phyloP scores from a whole-genome alignment of 129 eudicot genomes.

The Apium graveolens region DNA sequence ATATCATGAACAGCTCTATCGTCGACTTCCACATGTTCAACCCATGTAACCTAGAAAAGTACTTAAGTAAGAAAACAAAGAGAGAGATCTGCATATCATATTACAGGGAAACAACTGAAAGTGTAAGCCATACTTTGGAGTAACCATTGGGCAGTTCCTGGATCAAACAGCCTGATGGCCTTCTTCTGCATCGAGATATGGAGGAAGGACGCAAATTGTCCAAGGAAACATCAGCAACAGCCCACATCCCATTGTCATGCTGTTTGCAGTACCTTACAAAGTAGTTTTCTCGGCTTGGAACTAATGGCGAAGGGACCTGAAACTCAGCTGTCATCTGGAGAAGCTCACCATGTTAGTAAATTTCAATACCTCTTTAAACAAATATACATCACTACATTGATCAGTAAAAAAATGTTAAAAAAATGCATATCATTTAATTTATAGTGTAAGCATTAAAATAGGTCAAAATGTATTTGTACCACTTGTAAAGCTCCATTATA shows the following conservation, averaged over 20 bases:
- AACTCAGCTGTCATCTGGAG: slow-evolving; percentile 93
- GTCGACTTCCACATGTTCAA: slow-evolving; percentile 88
- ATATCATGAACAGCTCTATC: slow-evolving; percentile 61
- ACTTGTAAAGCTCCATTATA: slow-evolving; percentile 98
- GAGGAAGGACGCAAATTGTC: slow-evolving; percentile 59
- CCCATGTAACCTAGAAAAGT: slow-evolving; percentile 66
- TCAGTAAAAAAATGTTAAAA: neutral
- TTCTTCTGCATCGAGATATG: slow-evolving; percentile 54
- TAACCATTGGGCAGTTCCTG: slow-evolving; percentile 88
- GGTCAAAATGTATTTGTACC: slow-evolving; percentile 29
- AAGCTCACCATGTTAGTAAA: neutral
- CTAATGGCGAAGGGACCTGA: slow-evolving; percentile 89
- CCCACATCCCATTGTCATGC: slow-evolving; percentile 77
- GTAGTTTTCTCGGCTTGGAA: slow-evolving; percentile 89
- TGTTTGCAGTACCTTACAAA: slow-evolving; percentile 88
- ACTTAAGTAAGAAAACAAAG: neutral
- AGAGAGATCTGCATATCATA: neutral
- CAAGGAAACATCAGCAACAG: slow-evolving; percentile 86
- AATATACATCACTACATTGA: neutral
- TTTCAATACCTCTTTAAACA: neutral
- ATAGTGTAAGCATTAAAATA: neutral
- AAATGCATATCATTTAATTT: neutral
- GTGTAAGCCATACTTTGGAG: slow-evolving; percentile 50
- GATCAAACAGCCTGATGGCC: slow-evolving; percentile 96
- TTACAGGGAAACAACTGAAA: neutral